Evolutionary conservation across 257 asterid genomes (phyloP), one percentile per base, ranked within the genome.

Genomic region (Solanum ossicruentum): DNA sequence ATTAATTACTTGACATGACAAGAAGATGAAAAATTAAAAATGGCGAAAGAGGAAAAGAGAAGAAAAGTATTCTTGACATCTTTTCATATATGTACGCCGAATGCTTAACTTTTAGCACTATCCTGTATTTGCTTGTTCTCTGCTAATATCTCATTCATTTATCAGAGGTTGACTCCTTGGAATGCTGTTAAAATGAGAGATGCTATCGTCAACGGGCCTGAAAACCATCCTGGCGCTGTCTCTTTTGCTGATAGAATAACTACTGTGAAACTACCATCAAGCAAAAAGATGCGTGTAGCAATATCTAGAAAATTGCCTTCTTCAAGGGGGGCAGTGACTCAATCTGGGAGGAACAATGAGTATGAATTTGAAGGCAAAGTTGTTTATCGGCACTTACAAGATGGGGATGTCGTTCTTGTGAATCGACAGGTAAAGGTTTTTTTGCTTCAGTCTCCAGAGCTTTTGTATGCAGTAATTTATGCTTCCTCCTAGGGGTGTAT

Each of bases 161-260:
- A 83, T 82, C 93, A 96, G 99, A 93, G 95, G 89, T 97, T 96
- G 88, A 96, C 98, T 86, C 97, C 98, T 84, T 95, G 99, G 99
- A 96, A 95, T 92, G 93, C 89, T 90, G 95, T 23, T 28, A 96
- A 93, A 89, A 80, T 96, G 91, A 92, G 98, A 89, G 87, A 47
- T 69, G 97, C 99, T 26, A 90, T 96, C 52, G 80, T 93, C 85
- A 96, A 95, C 85, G 99, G 98, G 39, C 98, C 99, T 41, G 97
- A 94, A 55, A 88, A 88, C 83, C 98, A 92, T 89, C 99, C 99
- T 79, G 99, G 99, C 77, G 98, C 99, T 41, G 45, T 90, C 83
- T 73, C 91, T 57, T 94, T 90, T 88, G 85, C 87, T 85, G 99
- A 95, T 86, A 93, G 93, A 87, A 94, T 90, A n/a, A 58, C 93